Conservation (phyloP, 1,139 yeast species). For the Geotrichum candidum region DNA sequence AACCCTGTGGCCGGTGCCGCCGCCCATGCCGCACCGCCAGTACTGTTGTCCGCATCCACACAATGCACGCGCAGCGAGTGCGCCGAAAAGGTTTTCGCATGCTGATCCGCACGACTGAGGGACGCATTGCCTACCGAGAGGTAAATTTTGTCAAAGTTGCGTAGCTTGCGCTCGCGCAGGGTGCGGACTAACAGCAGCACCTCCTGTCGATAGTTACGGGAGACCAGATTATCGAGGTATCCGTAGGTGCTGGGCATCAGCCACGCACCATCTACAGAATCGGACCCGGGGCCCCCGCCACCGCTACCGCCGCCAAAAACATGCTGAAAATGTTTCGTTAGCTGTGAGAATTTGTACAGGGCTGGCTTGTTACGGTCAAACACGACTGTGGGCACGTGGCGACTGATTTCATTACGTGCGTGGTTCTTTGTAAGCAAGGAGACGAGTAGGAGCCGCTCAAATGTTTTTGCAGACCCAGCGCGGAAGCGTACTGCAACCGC, state of each 20-base stretch:
- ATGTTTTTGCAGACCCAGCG: constrained; percentile 9
- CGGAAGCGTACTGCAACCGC: constrained; percentile 21
- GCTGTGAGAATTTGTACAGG: neutral
- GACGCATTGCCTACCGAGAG: constrained; percentile 2
- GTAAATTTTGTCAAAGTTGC: constrained; percentile 5
- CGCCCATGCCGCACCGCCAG: neutral
- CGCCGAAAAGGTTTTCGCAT: neutral
- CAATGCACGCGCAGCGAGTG: neutral
- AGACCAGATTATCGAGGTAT: neutral
- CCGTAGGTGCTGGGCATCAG: neutral
- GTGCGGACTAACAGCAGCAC: constrained; percentile 1
- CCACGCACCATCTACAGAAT: neutral
- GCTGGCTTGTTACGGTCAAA: constrained; percentile 3
- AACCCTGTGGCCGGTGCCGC: neutral
- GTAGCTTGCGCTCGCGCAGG: constrained; percentile 9
- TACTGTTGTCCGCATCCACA: neutral
- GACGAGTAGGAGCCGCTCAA: constrained; percentile 20
- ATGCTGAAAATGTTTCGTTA: constrained; percentile 1
- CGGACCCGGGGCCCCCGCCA: too few species aligned
- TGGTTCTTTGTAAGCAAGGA: constrained; percentile 18
- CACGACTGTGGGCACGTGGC: constrained; percentile 4
- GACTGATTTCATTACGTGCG: constrained; percentile 4
- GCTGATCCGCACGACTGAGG: neutral
- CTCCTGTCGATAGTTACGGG: neutral
- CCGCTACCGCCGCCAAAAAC: neutral